These are phyloP conservation scores for Plectosphaerella plurivora DNA, from an alignment of 2,329 filamentous ascomycete genomes.

Conservation along the genomic window DNA sequence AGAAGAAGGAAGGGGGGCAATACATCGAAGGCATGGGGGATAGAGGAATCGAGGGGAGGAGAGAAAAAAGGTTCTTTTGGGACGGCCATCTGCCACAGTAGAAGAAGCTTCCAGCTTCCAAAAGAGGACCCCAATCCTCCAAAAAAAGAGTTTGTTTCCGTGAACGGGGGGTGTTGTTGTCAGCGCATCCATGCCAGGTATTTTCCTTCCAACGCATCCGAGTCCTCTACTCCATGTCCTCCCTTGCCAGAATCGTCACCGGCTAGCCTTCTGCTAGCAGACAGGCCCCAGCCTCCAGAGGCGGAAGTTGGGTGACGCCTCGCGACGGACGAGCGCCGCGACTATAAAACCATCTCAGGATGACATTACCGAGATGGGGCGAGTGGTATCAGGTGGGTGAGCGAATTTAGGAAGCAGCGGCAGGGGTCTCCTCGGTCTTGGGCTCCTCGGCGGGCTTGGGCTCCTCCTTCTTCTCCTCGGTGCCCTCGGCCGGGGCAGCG, in stretches of 20 bases:
- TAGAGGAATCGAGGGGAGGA: conserved; percentile 5
- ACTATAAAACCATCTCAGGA: conserved; percentile 23
- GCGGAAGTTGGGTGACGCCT: too few relatives aligned
- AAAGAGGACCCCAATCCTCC: conserved; percentile 1
- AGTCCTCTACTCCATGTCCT: conserved; percentile 30
- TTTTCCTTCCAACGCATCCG: conserved; percentile 31
- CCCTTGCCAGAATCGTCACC: conserved; percentile 23
- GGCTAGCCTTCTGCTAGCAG: conserved; percentile 23
- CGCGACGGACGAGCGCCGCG: background rate
- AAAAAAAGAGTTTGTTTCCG: conserved; percentile 1
- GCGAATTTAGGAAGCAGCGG: conserved; percentile 49
- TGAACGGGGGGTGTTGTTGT: conserved; percentile 1
- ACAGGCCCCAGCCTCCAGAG: background rate
- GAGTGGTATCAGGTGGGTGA: conserved; percentile 26
- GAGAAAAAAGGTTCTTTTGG: background rate
- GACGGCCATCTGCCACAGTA: conserved; percentile 9
- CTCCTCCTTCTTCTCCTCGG: conserved; percentile 55
- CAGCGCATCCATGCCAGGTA: conserved; percentile 28
- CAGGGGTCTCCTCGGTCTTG: conserved; percentile 33
- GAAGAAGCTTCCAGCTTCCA: conserved; percentile 4
- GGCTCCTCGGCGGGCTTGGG: conserved; percentile 34
- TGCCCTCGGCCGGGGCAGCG: conserved; percentile 59
- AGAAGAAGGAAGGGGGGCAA: conserved; percentile 7
- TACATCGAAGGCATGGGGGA: conserved; percentile 6
- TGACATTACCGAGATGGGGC: conserved; percentile 26